Evolutionary conservation across 768 basidiomycete species (phyloP).

Genomic region (Pleurotus pulmonarius): DNA sequence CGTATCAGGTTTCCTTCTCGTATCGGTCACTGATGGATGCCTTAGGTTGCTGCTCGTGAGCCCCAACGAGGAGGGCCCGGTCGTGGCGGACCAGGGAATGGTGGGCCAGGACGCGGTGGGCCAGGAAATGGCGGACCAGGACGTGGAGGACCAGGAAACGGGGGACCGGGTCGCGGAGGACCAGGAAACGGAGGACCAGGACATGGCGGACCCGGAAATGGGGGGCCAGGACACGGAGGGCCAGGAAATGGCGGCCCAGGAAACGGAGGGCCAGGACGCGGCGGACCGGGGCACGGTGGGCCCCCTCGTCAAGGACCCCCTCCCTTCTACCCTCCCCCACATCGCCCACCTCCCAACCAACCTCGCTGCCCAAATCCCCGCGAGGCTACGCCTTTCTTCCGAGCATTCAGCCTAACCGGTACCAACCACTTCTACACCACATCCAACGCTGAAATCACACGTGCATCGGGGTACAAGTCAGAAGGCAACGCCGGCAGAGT

Average conservation of each 20-base stretch:
- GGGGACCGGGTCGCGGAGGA: background rate
- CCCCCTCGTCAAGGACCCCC: background rate
- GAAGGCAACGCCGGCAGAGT: conserved; percentile 1
- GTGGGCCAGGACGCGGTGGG: background rate
- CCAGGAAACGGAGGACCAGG: background rate
- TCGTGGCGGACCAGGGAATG: too few species aligned
- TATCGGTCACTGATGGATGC: too few species aligned
- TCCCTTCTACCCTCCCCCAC: background rate
- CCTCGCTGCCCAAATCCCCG: conserved; percentile 1
- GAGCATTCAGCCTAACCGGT: background rate
- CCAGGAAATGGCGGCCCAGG: background rate
- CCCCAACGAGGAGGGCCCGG: background rate
- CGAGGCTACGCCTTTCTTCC: background rate
- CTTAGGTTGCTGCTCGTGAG: background rate
- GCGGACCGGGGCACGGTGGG: background rate
- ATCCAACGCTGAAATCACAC: background rate
- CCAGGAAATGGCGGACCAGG: background rate
- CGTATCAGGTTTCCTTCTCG: too few species aligned
- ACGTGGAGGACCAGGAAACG: background rate
- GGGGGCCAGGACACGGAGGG: background rate
- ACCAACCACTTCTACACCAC: conserved; percentile 8
- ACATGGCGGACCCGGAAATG: background rate
- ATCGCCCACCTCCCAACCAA: background rate
- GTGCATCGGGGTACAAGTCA: background rate
- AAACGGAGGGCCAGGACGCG: background rate